Evolutionary conservation across 345 rosid species (phyloP).

Genomic region (Eutrema yunnanense): DNA sequence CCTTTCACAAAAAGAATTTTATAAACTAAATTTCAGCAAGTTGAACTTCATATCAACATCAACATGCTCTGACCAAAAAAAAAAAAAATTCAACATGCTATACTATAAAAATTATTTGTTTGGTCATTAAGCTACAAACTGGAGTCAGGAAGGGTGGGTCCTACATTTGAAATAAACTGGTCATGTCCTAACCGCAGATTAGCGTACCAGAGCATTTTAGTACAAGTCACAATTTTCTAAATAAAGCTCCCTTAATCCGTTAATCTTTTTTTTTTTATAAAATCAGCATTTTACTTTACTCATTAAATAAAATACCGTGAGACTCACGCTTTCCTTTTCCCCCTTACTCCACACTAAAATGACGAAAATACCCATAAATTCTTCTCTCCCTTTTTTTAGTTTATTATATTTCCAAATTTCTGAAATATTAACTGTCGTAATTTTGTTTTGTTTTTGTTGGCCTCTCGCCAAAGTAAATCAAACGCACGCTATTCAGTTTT

Average conservation of each 20-base stretch:
- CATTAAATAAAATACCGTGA: conserved; percentile 15
- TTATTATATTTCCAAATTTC: neutral
- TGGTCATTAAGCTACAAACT: neutral
- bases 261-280: neutral
- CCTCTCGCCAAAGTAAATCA: neutral
- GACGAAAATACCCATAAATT: conserved; percentile 12
- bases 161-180: neutral
- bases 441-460: neutral
- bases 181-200: neutral
- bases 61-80: too few relatives aligned
- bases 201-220: conserved; percentile 16
- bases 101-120: too few relatives aligned
- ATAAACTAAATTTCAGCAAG: too few relatives aligned
- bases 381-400: neutral
- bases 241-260: neutral
- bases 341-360: conserved; percentile 2
- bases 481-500: neutral
- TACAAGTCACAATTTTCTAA: neutral
- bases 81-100: too few relatives aligned
- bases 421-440: neutral
- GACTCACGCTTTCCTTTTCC: conserved; percentile 23
- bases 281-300: neutral
- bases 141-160: neutral
- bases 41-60: too few relatives aligned
- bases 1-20: too few relatives aligned